phyloP scores from a whole-genome alignment of 257 asterid genomes.

The Gentiana dahurica region DNA sequence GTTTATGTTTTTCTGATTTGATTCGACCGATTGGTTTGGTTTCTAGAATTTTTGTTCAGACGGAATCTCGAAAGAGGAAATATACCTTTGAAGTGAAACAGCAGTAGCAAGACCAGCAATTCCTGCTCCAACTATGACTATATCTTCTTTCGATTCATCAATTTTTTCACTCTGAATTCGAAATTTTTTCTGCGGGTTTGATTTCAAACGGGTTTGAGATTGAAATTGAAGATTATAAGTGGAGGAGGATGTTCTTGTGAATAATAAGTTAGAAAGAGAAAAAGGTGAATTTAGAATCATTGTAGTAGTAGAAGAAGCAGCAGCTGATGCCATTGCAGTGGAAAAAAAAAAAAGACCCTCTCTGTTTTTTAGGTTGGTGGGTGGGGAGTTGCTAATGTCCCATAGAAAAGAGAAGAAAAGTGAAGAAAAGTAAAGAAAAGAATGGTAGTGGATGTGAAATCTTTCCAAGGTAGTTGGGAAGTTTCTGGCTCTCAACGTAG shows the following conservation, averaged over 20 bases:
- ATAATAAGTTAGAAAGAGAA: slow-evolving; percentile 4
- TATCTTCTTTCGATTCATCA: slow-evolving; percentile 34
- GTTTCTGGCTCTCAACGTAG: too few species aligned
- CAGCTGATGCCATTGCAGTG: slow-evolving; percentile 14
- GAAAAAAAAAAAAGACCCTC: too few species aligned
- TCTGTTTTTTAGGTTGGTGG: not conserved
- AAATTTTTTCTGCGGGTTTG: slow-evolving; percentile 12
- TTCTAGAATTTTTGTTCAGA: too few species aligned
- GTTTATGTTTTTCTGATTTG: too few species aligned
- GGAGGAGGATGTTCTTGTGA: not conserved
- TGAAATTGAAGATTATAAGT: too few species aligned
- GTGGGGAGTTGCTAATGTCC: not conserved
- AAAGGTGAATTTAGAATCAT: slow-evolving; percentile 5
- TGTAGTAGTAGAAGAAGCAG: slow-evolving; percentile 1
- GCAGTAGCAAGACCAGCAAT: slow-evolving; percentile 92
- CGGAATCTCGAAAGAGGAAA: too few species aligned
- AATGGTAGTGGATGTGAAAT: too few species aligned
- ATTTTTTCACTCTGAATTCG: slow-evolving; percentile 9
- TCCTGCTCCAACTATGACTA: slow-evolving; percentile 84
- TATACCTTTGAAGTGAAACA: slow-evolving; percentile 55
- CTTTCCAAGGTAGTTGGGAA: too few species aligned
- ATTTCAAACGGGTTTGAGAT: slow-evolving; percentile 1
- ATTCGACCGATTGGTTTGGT: not conserved
- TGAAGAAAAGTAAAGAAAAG: not conserved
- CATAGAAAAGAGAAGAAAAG: not conserved